These are phyloP conservation scores for Passiflora organensis DNA, from an alignment of 345 rosid genomes.

Conservation along the genomic window DNA sequence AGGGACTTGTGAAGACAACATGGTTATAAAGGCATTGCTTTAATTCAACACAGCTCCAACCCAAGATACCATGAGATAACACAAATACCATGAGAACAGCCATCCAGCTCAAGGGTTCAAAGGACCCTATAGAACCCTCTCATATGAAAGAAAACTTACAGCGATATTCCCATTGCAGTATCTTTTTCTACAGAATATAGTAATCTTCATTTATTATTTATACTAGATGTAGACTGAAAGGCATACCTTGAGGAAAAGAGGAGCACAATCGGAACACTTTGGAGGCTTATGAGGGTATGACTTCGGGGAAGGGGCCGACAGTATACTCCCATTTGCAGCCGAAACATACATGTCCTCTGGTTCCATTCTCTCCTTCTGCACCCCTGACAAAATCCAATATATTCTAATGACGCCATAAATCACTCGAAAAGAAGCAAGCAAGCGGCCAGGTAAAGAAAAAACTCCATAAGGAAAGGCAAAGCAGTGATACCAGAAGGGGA, in stretches of 20 bases:
- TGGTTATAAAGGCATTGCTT: too few relatives aligned
- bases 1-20: too few relatives aligned
- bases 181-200: too few relatives aligned
- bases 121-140: too few relatives aligned
- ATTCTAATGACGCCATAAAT: neutral
- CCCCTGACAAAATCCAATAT: slow-evolving; percentile 47
- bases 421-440: neutral
- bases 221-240: too few relatives aligned
- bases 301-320: slow-evolving; percentile 73
- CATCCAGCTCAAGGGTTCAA: too few relatives aligned
- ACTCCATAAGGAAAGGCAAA: neutral
- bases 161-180: too few relatives aligned
- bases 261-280: slow-evolving; percentile 86
- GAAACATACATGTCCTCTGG: slow-evolving; percentile 86
- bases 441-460: neutral
- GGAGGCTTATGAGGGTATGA: slow-evolving; percentile 84
- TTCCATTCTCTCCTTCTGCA: slow-evolving; percentile 98
- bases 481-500: slow-evolving; percentile 78
- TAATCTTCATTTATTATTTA: too few relatives aligned
- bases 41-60: too few relatives aligned
- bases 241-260: slow-evolving; percentile 78
- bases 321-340: slow-evolving; percentile 54
- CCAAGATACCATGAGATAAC: too few relatives aligned
- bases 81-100: too few relatives aligned
- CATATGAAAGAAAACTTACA: too few relatives aligned